phyloP scores from a whole-genome alignment of 2,329 filamentous ascomycete genomes.

The Ampelomyces quisqualis region DNA sequence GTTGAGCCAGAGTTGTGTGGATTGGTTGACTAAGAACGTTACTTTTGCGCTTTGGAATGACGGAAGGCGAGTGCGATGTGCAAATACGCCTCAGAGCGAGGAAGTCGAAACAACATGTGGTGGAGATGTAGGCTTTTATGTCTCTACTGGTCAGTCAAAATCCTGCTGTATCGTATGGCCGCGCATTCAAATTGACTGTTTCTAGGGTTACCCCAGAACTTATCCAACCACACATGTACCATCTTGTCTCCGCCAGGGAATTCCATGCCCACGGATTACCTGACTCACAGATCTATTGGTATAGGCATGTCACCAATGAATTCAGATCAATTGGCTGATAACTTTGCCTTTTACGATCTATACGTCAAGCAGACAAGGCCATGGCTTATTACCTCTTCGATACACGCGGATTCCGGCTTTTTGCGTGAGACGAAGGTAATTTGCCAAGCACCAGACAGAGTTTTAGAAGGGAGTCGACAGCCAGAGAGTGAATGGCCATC shows the following conservation, averaged over 20 bases:
- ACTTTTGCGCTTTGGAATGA: not conserved
- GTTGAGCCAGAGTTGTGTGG: not conserved
- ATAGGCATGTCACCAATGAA: not conserved
- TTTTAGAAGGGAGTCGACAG: not conserved
- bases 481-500: too few species aligned
- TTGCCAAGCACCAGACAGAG: not conserved
- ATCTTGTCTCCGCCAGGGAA: not conserved
- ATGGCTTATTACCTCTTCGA: not conserved
- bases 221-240: not conserved
- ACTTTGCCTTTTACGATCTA: conserved; percentile 2
- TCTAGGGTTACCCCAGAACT: not conserved
- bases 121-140: not conserved
- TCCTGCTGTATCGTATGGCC: too few species aligned
- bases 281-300: not conserved
- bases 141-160: not conserved
- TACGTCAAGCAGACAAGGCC: conserved; percentile 1
- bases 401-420: not conserved
- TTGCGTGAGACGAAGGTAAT: not conserved
- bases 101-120: not conserved
- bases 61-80: not conserved
- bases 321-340: not conserved
- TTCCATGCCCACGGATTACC: not conserved
- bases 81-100: not conserved
- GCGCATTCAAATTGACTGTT: not conserved
- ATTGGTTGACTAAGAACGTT: not conserved